Evolutionary conservation across 768 basidiomycete genomes (phyloP).

Genomic region (Russula foetens): DNA sequence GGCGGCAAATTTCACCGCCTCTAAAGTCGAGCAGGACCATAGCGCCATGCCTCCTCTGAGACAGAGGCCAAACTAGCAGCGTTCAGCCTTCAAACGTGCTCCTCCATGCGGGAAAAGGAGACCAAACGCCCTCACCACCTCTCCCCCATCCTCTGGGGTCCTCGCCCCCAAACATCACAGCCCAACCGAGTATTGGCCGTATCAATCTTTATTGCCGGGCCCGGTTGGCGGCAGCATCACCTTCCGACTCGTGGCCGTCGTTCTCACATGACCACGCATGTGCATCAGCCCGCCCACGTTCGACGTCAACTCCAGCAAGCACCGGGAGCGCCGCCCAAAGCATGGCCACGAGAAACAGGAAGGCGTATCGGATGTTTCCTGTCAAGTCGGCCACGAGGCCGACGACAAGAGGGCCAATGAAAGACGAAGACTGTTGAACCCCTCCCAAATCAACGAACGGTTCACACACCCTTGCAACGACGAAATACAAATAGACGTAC

Average conservation of each 20-base stretch:
- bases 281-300: constrained; percentile 51
- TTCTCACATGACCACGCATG: constrained; percentile 20
- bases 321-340: constrained; percentile 76
- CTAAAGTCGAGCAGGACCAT: too few species aligned
- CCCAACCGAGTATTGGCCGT: too few species aligned
- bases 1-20: too few species aligned
- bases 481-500: constrained; percentile 29
- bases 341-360: constrained; percentile 82
- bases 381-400: constrained; percentile 83
- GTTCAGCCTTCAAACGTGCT: too few species aligned
- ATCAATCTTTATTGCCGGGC: neutral
- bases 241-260: neutral
- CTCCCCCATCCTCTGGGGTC: too few species aligned
- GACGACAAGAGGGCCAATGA: constrained; percentile 84
- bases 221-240: neutral
- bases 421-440: constrained; percentile 66
- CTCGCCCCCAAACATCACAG: too few species aligned
- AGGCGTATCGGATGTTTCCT: constrained; percentile 86
- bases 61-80: too few species aligned
- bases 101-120: too few species aligned
- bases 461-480: neutral
- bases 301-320: constrained; percentile 60
- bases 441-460: constrained; percentile 6
- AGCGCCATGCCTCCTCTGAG: too few species aligned
- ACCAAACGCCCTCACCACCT: too few species aligned